Evolutionary conservation across 2,329 filamentous ascomycete species (phyloP), one percentile per base, ranked within the genome.

Genomic region (Rhinocladiella mackenziei): DNA sequence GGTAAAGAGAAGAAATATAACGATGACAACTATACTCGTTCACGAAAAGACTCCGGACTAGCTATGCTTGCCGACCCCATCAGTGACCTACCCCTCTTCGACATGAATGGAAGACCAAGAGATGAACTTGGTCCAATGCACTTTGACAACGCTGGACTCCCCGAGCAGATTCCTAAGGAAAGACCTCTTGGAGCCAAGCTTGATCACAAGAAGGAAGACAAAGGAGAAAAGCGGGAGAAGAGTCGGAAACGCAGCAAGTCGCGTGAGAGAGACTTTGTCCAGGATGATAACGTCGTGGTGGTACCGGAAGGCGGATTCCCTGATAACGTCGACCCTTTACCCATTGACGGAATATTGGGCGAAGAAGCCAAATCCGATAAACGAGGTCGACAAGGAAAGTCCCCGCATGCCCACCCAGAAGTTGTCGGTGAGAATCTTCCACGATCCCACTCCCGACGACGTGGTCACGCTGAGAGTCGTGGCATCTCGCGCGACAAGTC

Each of bases 131-230:
- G 54, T 10, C 45, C 52, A 9, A 45, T 52, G 11, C 37, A 50
- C 14, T 56, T 51, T 39, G 43, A 45, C 15, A 49, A 47, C 34
- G 43, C 46, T 13, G 43, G 43, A 6, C 47, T 56, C 11, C 54
- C 52, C n/a, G 50, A 51, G 13, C 45, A 55, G n/a, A 56, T 55
- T 23, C 42, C 47, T 3, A 30, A 39, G 20, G 54, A 56, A 14
- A 50, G 39, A 37, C 54, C 54, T n/a, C 44, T 56, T 17, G 54
- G 54, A 7, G 34, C 50, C n/a, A 48, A 45, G 20, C 44, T 39
- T 9, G 51, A 48, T 32, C 28, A 32, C 19, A 45, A 46, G 26
- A 43, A 49, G 34, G 40, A 47, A 30, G 46, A 45, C 11, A 50
- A 54, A 18, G n/a, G 28, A 18, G 34, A 41, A n/a, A 54, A 50